A percentile compares a stretch with the other conserved stretches of the same genome.
These are phyloP conservation scores for Scenedesmus sp. DNA, from an alignment of 163 green algal species.

Conservation along the genomic window DNA sequence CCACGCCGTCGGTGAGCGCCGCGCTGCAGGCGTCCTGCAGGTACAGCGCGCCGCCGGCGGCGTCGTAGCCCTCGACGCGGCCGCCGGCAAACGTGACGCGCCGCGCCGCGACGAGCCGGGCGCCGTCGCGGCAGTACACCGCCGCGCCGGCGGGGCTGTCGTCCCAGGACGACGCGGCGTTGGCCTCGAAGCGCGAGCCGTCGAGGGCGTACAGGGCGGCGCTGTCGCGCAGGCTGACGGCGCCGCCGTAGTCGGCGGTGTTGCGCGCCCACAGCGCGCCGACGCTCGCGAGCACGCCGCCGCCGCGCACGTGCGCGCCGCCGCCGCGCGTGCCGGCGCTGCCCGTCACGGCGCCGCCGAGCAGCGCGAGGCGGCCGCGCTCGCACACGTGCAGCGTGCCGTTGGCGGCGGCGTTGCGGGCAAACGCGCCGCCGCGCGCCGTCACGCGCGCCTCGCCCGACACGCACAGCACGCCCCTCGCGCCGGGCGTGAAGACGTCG, in stretches of 20 bases:
- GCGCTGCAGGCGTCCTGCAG: neutral
- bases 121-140: neutral
- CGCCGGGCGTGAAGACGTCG: neutral
- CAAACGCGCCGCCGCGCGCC: neutral
- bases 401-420: neutral
- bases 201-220: neutral
- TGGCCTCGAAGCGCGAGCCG: neutral
- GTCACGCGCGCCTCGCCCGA: neutral
- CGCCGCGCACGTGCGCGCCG: neutral
- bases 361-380: neutral
- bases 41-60: neutral
- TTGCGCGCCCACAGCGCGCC: neutral
- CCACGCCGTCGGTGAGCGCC: neutral
- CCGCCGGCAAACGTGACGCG: neutral
- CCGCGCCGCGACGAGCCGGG: neutral
- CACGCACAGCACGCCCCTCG: neutral
- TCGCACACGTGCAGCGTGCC: slow-evolving; percentile 4
- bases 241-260: neutral
- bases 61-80: neutral
- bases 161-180: neutral
- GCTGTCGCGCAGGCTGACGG: neutral
- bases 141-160: neutral
- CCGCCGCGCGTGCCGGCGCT: neutral
- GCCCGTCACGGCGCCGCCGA: neutral
- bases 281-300: neutral